Conservation (phyloP, 2,329 filamentous ascomycete species). For the Trichoderma sp. region DNA sequence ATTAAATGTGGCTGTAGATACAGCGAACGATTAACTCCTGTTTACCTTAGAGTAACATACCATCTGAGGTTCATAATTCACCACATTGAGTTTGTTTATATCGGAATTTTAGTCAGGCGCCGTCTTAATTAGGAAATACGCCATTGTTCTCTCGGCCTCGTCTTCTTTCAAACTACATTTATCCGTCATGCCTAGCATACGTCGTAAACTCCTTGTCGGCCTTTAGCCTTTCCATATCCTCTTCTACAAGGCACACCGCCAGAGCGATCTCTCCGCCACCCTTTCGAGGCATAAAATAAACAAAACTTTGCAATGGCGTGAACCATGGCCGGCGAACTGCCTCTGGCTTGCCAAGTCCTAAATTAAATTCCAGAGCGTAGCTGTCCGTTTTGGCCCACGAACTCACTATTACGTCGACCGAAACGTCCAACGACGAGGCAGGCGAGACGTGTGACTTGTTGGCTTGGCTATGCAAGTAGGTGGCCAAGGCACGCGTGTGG, state of each 20-base stretch:
- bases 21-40: neutral
- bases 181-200: neutral
- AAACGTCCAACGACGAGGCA: neutral
- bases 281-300: neutral
- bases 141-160: neutral
- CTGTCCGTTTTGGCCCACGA: neutral
- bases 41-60: neutral
- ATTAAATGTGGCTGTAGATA: neutral
- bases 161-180: neutral
- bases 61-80: neutral
- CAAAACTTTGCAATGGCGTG: neutral
- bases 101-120: neutral
- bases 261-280: neutral
- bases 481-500: neutral
- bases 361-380: neutral
- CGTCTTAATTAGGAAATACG: accelerated
- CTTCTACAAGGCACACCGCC: neutral
- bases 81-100: neutral
- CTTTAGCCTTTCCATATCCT: neutral
- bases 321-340: neutral
- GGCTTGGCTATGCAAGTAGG: neutral
- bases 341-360: neutral
- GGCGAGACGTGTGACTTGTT: neutral
- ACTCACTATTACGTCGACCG: neutral
- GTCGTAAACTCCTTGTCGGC: neutral